phyloP scores from a whole-genome alignment of 805 yeast genomes.

The Zygosaccharomyces kombuchaensis region DNA sequence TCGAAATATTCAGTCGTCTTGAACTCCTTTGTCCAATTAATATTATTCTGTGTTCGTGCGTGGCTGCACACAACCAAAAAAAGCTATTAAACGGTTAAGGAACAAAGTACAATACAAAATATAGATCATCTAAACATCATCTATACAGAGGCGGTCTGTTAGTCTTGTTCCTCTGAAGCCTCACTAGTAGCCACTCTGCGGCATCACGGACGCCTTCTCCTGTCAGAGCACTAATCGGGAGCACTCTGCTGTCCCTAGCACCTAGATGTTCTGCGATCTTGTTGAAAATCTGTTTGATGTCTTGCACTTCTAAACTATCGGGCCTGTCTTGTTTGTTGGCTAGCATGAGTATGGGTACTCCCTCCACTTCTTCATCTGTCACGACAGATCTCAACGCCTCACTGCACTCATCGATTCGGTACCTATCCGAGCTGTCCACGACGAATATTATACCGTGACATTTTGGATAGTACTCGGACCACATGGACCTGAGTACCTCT shows the following conservation, averaged over 20 bases:
- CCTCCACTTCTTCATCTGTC: slow-evolving; percentile 57
- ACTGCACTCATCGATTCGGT: slow-evolving; percentile 77
- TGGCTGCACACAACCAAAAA: not conserved
- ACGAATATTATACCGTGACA: slow-evolving; percentile 92
- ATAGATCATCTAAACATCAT: slow-evolving; percentile 7
- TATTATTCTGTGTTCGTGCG: not conserved
- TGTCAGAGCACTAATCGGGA: slow-evolving; percentile 78
- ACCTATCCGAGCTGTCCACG: slow-evolving; percentile 85
- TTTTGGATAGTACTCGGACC: slow-evolving; percentile 80
- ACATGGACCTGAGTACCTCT: slow-evolving; percentile 71
- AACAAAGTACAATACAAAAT: not conserved
- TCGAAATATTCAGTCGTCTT: too few relatives aligned
- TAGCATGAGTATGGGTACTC: slow-evolving; percentile 87
- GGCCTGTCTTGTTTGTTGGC: slow-evolving; percentile 90
- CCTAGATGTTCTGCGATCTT: slow-evolving; percentile 75
- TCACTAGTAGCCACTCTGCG: slow-evolving; percentile 77
- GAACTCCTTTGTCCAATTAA: not conserved
- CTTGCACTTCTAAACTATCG: slow-evolving; percentile 66
- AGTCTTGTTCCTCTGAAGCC: slow-evolving; percentile 49
- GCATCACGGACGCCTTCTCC: slow-evolving; percentile 85
- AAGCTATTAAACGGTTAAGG: not conserved
- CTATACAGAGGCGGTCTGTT: slow-evolving; percentile 38
- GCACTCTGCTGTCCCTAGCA: slow-evolving; percentile 85
- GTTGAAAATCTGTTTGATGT: slow-evolving; percentile 79
- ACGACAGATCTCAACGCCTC: slow-evolving; percentile 54